Evolutionary conservation across 2,329 filamentous ascomycete genomes (phyloP).

Genomic region (Fusarium sp.): DNA sequence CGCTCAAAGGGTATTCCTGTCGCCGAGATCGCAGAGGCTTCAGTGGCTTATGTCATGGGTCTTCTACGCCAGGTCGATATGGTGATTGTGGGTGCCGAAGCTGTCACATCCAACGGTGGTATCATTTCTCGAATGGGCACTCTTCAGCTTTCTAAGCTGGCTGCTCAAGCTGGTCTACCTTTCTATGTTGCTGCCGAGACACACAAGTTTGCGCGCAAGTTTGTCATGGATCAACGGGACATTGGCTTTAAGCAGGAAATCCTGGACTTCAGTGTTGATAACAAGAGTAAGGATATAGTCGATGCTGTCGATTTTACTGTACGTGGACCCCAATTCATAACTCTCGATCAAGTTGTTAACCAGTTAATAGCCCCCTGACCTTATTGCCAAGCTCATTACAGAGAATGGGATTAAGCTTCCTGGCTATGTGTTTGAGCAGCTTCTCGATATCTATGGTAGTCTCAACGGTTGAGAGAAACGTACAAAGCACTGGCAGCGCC

Average conservation of each 20-base stretch:
- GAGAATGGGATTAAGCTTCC: conserved; percentile 77
- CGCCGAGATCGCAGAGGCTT: conserved; percentile 63
- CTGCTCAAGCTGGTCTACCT: conserved; percentile 72
- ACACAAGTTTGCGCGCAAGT: conserved; percentile 93
- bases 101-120: conserved; percentile 92
- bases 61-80: conserved; percentile 66
- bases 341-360: not conserved
- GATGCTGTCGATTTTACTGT: conserved; percentile 77
- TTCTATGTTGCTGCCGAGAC: conserved; percentile 95
- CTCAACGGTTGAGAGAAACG: conserved; percentile 46
- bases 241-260: conserved; percentile 81
- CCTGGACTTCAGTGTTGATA: conserved; percentile 73
- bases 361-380: conserved; percentile 63
- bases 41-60: conserved; percentile 80
- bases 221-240: conserved; percentile 82
- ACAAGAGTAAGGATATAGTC: conserved; percentile 53
- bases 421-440: conserved; percentile 73
- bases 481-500: conserved; percentile 5
- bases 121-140: conserved; percentile 88
- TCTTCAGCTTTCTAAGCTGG: conserved; percentile 85
- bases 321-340: conserved; percentile 38
- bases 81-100: conserved; percentile 77
- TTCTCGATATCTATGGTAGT: conserved; percentile 68
- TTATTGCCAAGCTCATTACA: conserved; percentile 78
- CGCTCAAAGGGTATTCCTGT: conserved; percentile 81